Evolutionary conservation across 257 asterid genomes (phyloP).

Genomic region (Capsicum chinense): DNA sequence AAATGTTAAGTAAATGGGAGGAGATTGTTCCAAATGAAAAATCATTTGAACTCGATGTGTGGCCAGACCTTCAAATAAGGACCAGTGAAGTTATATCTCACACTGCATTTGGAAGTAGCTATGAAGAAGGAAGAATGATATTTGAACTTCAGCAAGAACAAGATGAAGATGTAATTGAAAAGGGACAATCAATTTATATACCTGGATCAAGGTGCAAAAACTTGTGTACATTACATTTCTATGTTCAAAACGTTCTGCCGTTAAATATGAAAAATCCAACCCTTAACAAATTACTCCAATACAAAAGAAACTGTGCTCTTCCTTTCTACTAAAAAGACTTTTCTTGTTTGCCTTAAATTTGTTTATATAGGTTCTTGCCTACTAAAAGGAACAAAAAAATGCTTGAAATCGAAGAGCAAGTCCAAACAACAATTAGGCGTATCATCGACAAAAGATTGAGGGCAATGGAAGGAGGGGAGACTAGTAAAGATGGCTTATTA

Average conservation of each 20-base stretch:
- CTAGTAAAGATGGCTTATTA: conserved; percentile 23
- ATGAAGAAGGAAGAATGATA: conserved; percentile 53
- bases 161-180: conserved; percentile 35
- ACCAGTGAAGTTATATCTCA: conserved; percentile 50
- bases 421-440: conserved; percentile 31
- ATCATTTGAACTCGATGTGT: conserved; percentile 44
- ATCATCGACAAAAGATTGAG: conserved; percentile 44
- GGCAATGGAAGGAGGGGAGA: conserved; percentile 37
- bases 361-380: conserved; percentile 43
- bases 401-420: conserved; percentile 9
- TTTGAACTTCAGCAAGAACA: conserved; percentile 52
- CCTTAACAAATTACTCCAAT: neutral
- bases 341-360: neutral
- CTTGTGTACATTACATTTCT: neutral
- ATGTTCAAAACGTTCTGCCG: neutral
- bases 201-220: conserved; percentile 51
- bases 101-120: conserved; percentile 57
- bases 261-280: neutral
- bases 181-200: conserved; percentile 34
- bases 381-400: conserved; percentile 46
- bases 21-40: conserved; percentile 31
- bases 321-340: neutral
- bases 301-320: neutral
- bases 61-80: conserved; percentile 49
- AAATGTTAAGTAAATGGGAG: conserved; percentile 50